Evolutionary conservation across 805 yeast genomes (phyloP).

Genomic region (Debaryomyces hansenii): DNA sequence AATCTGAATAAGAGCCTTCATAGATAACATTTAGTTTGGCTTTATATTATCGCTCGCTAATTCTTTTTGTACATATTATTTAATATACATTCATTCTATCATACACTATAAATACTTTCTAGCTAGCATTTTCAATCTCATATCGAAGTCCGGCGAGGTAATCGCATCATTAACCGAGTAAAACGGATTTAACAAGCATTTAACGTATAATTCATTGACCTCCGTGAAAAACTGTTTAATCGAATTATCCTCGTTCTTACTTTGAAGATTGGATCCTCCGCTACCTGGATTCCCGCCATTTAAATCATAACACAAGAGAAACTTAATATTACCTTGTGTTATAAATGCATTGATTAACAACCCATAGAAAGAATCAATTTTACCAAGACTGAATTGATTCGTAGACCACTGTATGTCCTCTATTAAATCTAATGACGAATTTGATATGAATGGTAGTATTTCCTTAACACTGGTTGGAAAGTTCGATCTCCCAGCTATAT

Average conservation of each 20-base stretch:
- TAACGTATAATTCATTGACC: constrained; percentile 83
- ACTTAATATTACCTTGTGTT: constrained; percentile 84
- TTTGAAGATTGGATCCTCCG: constrained; percentile 6
- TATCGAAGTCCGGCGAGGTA: constrained; percentile 70
- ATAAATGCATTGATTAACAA: constrained; percentile 78
- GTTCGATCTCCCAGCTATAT: constrained; percentile 51
- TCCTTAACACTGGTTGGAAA: constrained; percentile 74
- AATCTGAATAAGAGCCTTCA: not conserved
- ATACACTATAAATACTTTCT: constrained; percentile 62
- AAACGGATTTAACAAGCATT: constrained; percentile 83
- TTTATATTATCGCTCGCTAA: not conserved
- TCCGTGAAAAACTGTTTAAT: constrained; percentile 84
- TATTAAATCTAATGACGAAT: constrained; percentile 85
- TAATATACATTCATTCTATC: not conserved
- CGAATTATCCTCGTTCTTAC: constrained; percentile 57
- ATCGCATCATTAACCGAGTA: constrained; percentile 77
- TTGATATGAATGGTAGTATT: constrained; percentile 82
- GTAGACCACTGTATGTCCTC: constrained; percentile 86
- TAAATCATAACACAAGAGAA: constrained; percentile 54
- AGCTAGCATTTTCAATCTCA: constrained; percentile 68
- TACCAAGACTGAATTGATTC: constrained; percentile 65
- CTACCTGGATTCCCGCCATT: constrained; percentile 52
- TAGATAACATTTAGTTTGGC: not conserved
- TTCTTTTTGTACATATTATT: constrained; percentile 1
- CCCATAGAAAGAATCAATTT: constrained; percentile 84